A percentile compares a stretch with the other conserved stretches of the same genome.
phyloP scores from a whole-genome alignment of 306 rosid species.

The Morella rubra region DNA sequence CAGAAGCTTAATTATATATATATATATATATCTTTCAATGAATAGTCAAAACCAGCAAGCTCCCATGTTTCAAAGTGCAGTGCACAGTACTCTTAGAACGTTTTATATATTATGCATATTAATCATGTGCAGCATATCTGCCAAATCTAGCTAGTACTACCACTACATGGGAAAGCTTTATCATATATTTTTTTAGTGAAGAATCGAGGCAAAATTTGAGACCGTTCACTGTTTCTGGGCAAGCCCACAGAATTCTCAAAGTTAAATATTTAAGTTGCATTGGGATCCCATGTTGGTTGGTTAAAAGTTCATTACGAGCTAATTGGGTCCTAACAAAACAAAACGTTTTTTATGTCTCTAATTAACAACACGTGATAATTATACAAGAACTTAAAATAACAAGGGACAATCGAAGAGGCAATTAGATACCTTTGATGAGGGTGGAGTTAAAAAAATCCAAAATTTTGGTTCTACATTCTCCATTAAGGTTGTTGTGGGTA shows the following conservation, averaged over 20 bases:
- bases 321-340: not conserved
- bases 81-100: not conserved
- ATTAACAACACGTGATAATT: not conserved
- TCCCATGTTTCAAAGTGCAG: not conserved
- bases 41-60: not conserved
- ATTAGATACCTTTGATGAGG: too few species aligned
- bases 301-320: constrained; percentile 3
- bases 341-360: not conserved
- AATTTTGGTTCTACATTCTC: not conserved
- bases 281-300: constrained; percentile 17
- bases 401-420: too few species aligned
- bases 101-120: constrained; percentile 8
- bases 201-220: not conserved
- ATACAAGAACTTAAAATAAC: too few species aligned
- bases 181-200: not conserved
- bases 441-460: too few species aligned
- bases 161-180: not conserved
- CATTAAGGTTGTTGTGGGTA: not conserved
- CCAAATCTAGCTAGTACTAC: not conserved
- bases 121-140: constrained; percentile 17
- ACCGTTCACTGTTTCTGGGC: not conserved
- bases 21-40: too few species aligned
- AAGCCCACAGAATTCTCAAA: constrained; percentile 18
- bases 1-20: too few species aligned
- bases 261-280: not conserved